phyloP scores from a whole-genome alignment of 257 asterid genomes.

The Plantago elongata region DNA sequence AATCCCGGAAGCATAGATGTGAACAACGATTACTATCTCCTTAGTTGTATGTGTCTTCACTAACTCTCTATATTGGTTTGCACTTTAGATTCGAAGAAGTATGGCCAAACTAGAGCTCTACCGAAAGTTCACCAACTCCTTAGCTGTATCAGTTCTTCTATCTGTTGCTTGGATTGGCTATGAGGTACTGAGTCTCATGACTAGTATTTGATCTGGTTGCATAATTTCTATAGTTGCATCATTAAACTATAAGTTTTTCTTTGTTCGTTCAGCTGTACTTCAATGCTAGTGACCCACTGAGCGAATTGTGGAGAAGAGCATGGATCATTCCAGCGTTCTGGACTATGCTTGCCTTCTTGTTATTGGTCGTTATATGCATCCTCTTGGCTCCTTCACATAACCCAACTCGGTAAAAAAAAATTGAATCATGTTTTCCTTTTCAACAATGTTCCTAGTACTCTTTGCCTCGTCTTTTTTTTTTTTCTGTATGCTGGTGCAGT shows the following conservation, averaged over 20 bases:
- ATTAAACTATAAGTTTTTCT: not conserved
- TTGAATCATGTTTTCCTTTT: not conserved
- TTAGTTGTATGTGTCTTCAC: too few relatives aligned
- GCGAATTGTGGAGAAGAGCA: slow-evolving; percentile 88
- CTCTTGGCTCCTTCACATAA: slow-evolving; percentile 86
- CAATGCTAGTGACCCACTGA: slow-evolving; percentile 90
- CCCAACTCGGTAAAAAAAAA: slow-evolving; percentile 72
- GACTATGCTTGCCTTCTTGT: slow-evolving; percentile 69
- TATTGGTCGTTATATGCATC: slow-evolving; percentile 73
- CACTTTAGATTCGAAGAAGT: slow-evolving; percentile 70
- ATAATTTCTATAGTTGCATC: slow-evolving; percentile 4
- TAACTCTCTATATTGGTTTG: slow-evolving; percentile 14
- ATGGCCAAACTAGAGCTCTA: slow-evolving; percentile 67
- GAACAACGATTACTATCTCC: too few relatives aligned
- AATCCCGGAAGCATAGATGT: too few relatives aligned
- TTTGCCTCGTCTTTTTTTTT: slow-evolving; percentile 1
- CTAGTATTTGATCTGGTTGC: not conserved
- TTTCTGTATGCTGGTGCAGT: not conserved
- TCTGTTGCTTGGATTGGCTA: slow-evolving; percentile 98
- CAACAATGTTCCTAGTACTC: slow-evolving; percentile 1
- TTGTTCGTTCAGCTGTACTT: slow-evolving; percentile 69
- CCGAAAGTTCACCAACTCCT: slow-evolving; percentile 78
- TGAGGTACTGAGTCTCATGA: slow-evolving; percentile 47
- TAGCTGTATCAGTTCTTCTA: slow-evolving; percentile 76
- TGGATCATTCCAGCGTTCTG: slow-evolving; percentile 98